A percentile compares a stretch with the other conserved stretches of the same genome.
Conservation (phyloP, 2,329 filamentous ascomycete species). For the Sarocladiaceae sp. region DNA sequence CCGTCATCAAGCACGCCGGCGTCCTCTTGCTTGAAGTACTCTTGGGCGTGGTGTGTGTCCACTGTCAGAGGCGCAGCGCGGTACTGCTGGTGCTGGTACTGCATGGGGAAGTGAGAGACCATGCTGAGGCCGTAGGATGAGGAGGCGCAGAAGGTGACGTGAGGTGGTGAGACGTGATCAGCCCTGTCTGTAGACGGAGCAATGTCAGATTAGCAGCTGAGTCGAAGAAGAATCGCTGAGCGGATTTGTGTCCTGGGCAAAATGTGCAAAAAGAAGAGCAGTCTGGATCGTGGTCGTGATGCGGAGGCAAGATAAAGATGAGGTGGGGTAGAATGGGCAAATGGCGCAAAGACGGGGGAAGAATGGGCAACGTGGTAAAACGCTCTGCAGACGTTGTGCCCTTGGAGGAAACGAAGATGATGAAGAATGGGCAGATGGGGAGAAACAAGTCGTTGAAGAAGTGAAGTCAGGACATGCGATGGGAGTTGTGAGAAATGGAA, state of each 20-base stretch:
- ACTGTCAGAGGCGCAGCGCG: slow-evolving; percentile 45
- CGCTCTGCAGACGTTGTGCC: background rate
- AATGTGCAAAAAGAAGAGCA: background rate
- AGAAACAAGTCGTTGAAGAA: slow-evolving; percentile 11
- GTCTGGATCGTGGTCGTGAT: background rate
- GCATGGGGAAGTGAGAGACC: slow-evolving; percentile 12
- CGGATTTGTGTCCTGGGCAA: background rate
- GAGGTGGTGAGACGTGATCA: slow-evolving; percentile 34
- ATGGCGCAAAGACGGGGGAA: slow-evolving; percentile 8
- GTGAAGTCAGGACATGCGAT: background rate
- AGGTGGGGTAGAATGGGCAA: slow-evolving; percentile 9
- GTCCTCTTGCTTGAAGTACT: slow-evolving; percentile 59
- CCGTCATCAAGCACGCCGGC: slow-evolving; percentile 56
- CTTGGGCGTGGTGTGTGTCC: slow-evolving; percentile 50
- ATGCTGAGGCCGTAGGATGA: slow-evolving; percentile 7
- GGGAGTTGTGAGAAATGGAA: slow-evolving; percentile 12
- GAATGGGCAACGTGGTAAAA: background rate
- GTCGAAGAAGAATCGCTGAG: background rate
- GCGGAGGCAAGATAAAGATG: slow-evolving; percentile 8
- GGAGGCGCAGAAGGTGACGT: slow-evolving; percentile 24
- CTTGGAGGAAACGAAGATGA: background rate
- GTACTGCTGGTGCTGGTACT: slow-evolving; percentile 37
- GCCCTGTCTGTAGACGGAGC: slow-evolving; percentile 1
- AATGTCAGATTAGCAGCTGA: background rate
- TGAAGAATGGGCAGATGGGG: slow-evolving; percentile 3